These are phyloP conservation scores for Symbiodinium pilosum DNA, from an alignment of 73 alveolate species.

Conservation along the genomic window DNA sequence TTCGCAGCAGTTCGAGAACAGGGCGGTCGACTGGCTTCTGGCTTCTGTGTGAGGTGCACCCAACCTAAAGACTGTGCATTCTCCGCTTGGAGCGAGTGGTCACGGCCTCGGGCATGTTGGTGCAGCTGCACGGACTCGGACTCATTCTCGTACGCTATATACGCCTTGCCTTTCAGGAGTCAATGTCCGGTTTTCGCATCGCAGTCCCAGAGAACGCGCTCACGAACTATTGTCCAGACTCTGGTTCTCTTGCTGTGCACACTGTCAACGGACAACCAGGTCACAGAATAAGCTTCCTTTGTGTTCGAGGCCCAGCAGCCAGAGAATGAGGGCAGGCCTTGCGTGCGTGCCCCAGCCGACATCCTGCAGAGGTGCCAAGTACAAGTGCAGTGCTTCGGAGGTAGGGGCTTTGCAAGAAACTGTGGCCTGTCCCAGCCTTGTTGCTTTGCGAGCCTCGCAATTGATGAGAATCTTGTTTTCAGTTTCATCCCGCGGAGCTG, in stretches of 20 bases:
- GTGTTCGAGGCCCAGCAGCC: conserved; percentile 64
- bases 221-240: conserved; percentile 53
- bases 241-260: background rate
- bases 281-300: no score
- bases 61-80: conserved; percentile 64
- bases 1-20: no score
- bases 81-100: conserved; percentile 82
- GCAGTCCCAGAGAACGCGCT: conserved; percentile 75
- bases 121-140: background rate
- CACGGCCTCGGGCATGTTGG: background rate
- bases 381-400: background rate
- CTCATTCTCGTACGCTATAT: background rate
- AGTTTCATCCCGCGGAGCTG: background rate
- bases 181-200: conserved; percentile 77
- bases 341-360: conserved; percentile 18
- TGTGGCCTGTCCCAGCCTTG: conserved; percentile 13
- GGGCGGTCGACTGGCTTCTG: background rate
- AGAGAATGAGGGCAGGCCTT: conserved; percentile 55
- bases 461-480: background rate
- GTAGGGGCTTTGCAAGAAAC: conserved; percentile 80
- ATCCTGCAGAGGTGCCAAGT: no score
- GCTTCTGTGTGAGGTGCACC: conserved; percentile 29
- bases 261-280: no score
- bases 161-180: background rate
- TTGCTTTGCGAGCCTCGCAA: background rate